phyloP scores from a whole-genome alignment of 2,329 filamentous ascomycete species.

The Cladorrhinum sp. region DNA sequence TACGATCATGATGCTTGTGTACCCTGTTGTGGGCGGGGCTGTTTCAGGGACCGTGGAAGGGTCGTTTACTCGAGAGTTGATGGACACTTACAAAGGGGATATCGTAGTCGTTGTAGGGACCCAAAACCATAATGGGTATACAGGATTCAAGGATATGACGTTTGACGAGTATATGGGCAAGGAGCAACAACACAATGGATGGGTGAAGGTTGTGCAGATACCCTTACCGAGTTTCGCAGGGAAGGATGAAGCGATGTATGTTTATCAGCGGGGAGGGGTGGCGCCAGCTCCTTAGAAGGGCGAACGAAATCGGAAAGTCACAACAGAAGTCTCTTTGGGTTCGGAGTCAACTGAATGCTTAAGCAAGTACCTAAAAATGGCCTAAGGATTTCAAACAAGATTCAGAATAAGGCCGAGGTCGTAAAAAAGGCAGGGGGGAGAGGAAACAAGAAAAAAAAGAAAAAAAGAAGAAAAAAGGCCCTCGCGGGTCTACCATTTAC shows the following conservation, averaged over 20 bases:
- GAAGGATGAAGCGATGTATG: slow-evolving; percentile 72
- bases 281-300: background rate
- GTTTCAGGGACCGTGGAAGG: slow-evolving; percentile 62
- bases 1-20: slow-evolving; percentile 66
- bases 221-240: slow-evolving; percentile 71
- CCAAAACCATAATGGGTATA: slow-evolving; percentile 73
- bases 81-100: slow-evolving; percentile 61
- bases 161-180: slow-evolving; percentile 65
- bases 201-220: slow-evolving; percentile 60
- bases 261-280: slow-evolving; percentile 51
- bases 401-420: no score
- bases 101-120: slow-evolving; percentile 70
- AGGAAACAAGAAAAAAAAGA: no score
- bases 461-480: no score
- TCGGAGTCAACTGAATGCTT: no score
- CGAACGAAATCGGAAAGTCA: no score
- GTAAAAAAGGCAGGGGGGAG: no score
- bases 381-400: no score
- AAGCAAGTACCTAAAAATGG: no score
- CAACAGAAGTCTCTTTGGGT: no score
- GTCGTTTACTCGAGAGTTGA: slow-evolving; percentile 61
- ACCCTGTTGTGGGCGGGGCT: slow-evolving; percentile 65
- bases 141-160: slow-evolving; percentile 60
- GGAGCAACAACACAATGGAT: slow-evolving; percentile 48
- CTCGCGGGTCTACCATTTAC: no score